phyloP scores from a whole-genome alignment of 2,329 filamentous ascomycete genomes.

The Ophiostoma australiae region DNA sequence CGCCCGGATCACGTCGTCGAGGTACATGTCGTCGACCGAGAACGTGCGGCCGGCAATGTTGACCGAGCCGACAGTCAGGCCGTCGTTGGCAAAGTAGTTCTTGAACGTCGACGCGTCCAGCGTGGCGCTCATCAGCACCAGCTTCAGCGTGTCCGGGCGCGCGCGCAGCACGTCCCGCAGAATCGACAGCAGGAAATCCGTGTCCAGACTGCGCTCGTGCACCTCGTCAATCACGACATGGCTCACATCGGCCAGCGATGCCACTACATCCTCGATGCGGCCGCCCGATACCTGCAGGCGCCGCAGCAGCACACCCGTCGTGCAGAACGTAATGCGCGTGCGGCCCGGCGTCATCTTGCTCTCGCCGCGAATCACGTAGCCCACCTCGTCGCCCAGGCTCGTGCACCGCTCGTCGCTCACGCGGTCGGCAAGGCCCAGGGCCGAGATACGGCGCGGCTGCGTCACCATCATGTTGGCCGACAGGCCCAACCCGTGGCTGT shows the following conservation, averaged over 20 bases:
- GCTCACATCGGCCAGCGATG: conserved; percentile 81
- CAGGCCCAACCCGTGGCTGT: conserved; percentile 66
- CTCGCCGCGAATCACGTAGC: conserved; percentile 87
- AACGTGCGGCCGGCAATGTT: conserved; percentile 86
- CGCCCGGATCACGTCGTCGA: conserved; percentile 79
- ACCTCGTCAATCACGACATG: conserved; percentile 96
- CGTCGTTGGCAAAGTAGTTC: conserved; percentile 70
- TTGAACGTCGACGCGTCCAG: conserved; percentile 83
- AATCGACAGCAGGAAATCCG: conserved; percentile 85
- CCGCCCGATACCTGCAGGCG: conserved; percentile 87
- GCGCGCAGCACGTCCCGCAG: conserved; percentile 73
- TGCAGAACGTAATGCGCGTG: conserved; percentile 93
- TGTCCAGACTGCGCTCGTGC: conserved; percentile 90
- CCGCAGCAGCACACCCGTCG: conserved; percentile 85
- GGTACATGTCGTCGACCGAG: conserved; percentile 82
- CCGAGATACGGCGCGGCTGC: conserved; percentile 89
- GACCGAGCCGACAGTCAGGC: conserved; percentile 67
- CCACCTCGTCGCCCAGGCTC: conserved; percentile 77
- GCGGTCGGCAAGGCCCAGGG: conserved; percentile 85
- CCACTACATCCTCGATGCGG: conserved; percentile 70
- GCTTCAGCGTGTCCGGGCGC: conserved; percentile 68
- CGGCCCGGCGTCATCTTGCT: conserved; percentile 57
- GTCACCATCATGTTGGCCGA: conserved; percentile 90
- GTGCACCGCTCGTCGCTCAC: conserved; percentile 79
- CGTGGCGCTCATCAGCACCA: conserved; percentile 94